phyloP scores from a whole-genome alignment of 2,329 filamentous ascomycete species.

The Ascochyta koolunga region DNA sequence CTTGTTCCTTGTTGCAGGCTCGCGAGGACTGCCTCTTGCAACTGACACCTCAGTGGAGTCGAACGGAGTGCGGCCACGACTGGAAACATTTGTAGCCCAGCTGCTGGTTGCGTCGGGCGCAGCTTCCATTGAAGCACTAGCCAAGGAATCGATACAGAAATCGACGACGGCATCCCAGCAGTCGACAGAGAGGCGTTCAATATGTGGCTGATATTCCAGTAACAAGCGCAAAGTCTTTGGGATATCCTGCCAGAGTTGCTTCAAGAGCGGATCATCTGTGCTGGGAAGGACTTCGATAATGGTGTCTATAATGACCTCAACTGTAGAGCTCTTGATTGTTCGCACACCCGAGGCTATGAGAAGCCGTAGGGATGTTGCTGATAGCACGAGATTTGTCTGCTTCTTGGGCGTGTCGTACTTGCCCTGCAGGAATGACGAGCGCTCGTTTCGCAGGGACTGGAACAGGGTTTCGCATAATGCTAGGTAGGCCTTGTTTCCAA shows the following conservation, averaged over 20 bases:
- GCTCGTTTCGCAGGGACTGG: constrained; percentile 70
- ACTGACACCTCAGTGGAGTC: constrained; percentile 34
- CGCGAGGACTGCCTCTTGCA: constrained; percentile 33
- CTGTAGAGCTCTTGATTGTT: constrained; percentile 75
- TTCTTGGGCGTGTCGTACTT: constrained; percentile 48
- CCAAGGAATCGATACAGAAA: constrained; percentile 72
- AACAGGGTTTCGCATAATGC: constrained; percentile 83
- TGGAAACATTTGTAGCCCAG: constrained; percentile 38
- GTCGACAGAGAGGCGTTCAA: constrained; percentile 74
- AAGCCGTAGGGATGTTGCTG: constrained; percentile 73
- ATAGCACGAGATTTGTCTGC: constrained; percentile 66
- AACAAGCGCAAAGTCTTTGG: constrained; percentile 75
- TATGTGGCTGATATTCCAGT: constrained; percentile 74
- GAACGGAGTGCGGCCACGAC: constrained; percentile 40
- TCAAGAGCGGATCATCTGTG: constrained; percentile 66
- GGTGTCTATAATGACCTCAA: constrained; percentile 80
- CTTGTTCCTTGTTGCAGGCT: constrained; percentile 25
- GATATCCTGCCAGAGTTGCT: constrained; percentile 76
- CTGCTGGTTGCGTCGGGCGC: constrained; percentile 33
- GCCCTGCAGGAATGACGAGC: constrained; percentile 63
- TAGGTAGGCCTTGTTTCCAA: constrained; percentile 81
- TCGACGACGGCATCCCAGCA: constrained; percentile 73
- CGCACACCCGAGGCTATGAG: constrained; percentile 72
- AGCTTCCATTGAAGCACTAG: constrained; percentile 31
- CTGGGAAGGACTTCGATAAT: constrained; percentile 75